Evolutionary conservation across 179 eudicot genomes (phyloP), one percentile per base, ranked within the genome.

Genomic region (Spinacia oleracea): DNA sequence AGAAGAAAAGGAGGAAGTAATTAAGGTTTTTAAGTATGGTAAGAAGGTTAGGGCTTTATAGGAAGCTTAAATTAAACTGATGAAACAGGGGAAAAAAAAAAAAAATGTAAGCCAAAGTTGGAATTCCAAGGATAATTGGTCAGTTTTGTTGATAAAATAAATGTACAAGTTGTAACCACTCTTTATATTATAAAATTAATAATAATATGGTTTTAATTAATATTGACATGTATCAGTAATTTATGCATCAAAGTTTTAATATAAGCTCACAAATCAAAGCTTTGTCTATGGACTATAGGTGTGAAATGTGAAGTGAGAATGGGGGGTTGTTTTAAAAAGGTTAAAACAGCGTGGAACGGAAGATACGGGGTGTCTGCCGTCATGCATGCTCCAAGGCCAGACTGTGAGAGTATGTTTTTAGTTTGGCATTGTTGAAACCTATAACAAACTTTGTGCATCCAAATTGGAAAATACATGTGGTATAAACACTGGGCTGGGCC

Each of bases 291-390:
- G 71, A n/a, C 23, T 38, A 6, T n/a, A n/a, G n/a, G n/a, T n/a
- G n/a, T n/a, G n/a, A n/a, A n/a, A n/a, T n/a, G 20, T 48, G 53
- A 48, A 48, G 18, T 48, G 20, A 48, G 53, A 48, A 48, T 48
- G 53, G 53, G 53, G 53, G n/a, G n/a, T n/a, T n/a, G n/a, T n/a
- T 48, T 8, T 48, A 73, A 86, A 86, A 86, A 87, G 84, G 29
- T 15, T 56, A 35, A 60, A 79, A 71, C 72, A 74, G 83, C 88
- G 88, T 89, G 89, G 83, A 87, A 80, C 85, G 83, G 73, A 83
- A 87, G 90, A 84, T 79, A 73, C 72, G 81, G 86, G 79, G 45
- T 80, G 89, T 62, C 14, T 29, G 85, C 88, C 89, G 83, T 69
- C 85, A 79, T 79, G 73, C 79, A 78, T 32, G 73, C 80, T 83